These are phyloP conservation scores for Thelonectria blattea DNA, from an alignment of 2,329 filamentous ascomycete species.

Conservation along the genomic window DNA sequence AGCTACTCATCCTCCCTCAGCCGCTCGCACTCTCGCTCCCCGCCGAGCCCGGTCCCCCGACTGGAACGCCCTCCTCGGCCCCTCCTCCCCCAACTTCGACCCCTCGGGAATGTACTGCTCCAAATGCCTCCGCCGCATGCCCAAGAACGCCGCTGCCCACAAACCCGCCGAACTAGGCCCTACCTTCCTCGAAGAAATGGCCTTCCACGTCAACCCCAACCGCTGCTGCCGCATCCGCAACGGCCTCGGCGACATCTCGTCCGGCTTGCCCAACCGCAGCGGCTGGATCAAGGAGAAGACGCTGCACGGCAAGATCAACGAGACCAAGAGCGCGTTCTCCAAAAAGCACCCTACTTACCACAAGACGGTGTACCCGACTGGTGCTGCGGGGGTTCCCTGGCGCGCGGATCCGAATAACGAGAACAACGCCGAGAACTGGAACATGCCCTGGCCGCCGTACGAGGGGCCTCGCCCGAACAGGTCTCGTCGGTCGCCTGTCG, in stretches of 20 bases:
- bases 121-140: slow-evolving; percentile 40
- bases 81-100: slow-evolving; percentile 31
- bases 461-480: slow-evolving; percentile 30
- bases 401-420: slow-evolving; percentile 42
- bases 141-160: slow-evolving; percentile 31
- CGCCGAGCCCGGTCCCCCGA: slow-evolving; percentile 37
- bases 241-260: slow-evolving; percentile 19
- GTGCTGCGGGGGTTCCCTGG: slow-evolving; percentile 19
- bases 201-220: slow-evolving; percentile 26
- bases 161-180: slow-evolving; percentile 26
- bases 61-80: slow-evolving; percentile 36
- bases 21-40: slow-evolving; percentile 3
- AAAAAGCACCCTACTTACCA: slow-evolving; percentile 35
- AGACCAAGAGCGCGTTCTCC: slow-evolving; percentile 35
- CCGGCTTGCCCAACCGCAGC: slow-evolving; percentile 41
- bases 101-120: slow-evolving; percentile 44
- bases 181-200: slow-evolving; percentile 27
- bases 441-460: slow-evolving; percentile 40
- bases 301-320: slow-evolving; percentile 24
- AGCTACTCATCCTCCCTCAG: background rate
- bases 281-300: slow-evolving; percentile 39
- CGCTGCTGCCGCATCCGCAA: slow-evolving; percentile 39
- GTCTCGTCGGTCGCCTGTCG: background rate
- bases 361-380: slow-evolving; percentile 40
- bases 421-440: slow-evolving; percentile 34